Evolutionary conservation across 495 filamentous ascomycete genomes (phyloP), one percentile per base, ranked within the genome.

Genomic region (Hypoxylon fuscum): DNA sequence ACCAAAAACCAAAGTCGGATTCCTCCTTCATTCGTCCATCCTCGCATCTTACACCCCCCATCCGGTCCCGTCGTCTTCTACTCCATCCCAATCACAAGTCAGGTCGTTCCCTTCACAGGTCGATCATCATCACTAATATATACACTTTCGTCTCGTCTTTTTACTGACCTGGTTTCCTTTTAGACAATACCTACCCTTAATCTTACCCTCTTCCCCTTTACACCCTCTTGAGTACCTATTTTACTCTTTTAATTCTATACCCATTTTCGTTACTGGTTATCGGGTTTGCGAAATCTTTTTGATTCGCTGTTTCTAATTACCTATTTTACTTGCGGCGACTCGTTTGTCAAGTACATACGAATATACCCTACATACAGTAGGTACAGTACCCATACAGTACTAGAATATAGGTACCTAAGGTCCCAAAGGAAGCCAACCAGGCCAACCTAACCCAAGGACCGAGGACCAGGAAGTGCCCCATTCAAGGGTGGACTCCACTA

Each of bases 401-500:
- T n/a, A n/a, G n/a, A n/a, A n/a, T n/a, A n/a, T n/a, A n/a, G n/a
- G n/a, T n/a, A n/a, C 12, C 35, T 38, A 15, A 57, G 32, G 53
- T 45, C 37, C 52, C 18, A 46, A 25, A 11, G 29, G 22, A 43
- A 43, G n/a, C 38, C 35, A 25, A 38, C 14, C 18, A 37, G n/a
- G 31, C 22, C 29, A 23, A 43, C 50, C 34, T 46, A 54, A 43
- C 40, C 59, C 49, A 55, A 63, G 59, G 59, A 68, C 59, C 64
- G 59, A 63, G 64, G 64, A 62, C 58, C 56, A 66, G 57, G 64
- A 62, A 62, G 57, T 43, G n/a, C n/a, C n/a, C 58, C 44, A 52
- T 63, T 50, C 64, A 62, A 62, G 64, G 58, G 55, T 64, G 23
- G 41, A 43, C 48, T 17, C 59, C 55, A 44, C 62, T 66, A 54